phyloP scores from a whole-genome alignment of 192 early-diverging fungal species.

The Allomyces macrogynus region DNA sequence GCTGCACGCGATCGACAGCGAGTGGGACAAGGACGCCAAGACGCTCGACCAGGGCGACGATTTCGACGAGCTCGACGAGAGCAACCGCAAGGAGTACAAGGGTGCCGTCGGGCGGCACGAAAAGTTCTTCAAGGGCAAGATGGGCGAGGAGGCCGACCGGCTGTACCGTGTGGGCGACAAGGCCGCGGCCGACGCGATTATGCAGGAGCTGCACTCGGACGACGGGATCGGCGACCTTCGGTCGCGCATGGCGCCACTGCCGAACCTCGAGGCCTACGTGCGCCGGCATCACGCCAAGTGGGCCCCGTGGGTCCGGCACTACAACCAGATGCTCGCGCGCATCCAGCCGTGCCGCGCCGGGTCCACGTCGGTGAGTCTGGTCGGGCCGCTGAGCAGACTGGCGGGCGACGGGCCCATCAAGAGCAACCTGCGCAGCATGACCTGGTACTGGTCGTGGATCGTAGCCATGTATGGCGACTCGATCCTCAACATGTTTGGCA shows the following conservation, averaged over 20 bases:
- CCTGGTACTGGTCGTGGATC: neutral
- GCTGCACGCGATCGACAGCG: neutral
- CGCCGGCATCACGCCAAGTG: neutral
- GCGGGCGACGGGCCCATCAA: neutral
- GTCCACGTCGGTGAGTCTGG: too few relatives aligned
- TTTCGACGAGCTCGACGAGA: neutral
- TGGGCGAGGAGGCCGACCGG: too few relatives aligned
- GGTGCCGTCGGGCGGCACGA: too few relatives aligned
- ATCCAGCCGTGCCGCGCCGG: neutral
- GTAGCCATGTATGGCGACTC: neutral
- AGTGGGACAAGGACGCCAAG: neutral
- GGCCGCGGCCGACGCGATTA: neutral
- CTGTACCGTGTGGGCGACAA: neutral
- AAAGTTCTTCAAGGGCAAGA: too few relatives aligned
- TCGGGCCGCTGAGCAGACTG: too few relatives aligned
- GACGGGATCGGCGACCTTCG: neutral
- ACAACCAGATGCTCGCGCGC: neutral
- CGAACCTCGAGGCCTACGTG: neutral
- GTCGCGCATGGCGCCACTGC: neutral
- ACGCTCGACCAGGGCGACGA: neutral
- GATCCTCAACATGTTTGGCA: neutral
- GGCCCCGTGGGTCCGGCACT: neutral
- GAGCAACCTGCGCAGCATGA: neutral
- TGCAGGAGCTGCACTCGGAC: neutral
- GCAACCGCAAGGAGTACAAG: too few relatives aligned